Conservation (phyloP, 306 rosid species). For the Lupinus albus region DNA sequence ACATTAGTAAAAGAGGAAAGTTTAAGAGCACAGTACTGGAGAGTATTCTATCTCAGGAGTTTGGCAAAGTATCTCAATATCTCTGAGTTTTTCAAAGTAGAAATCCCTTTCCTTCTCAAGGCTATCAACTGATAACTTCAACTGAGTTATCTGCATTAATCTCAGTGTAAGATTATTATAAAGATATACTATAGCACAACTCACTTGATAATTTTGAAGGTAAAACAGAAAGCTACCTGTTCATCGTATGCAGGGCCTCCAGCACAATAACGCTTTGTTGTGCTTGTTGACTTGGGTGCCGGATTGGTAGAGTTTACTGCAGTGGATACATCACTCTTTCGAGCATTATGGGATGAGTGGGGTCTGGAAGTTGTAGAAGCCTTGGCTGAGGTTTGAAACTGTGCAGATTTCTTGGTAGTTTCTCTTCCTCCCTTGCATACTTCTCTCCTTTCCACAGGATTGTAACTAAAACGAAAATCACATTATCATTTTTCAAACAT, state of each 20-base stretch:
- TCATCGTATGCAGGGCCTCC: constrained; percentile 70
- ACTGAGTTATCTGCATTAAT: constrained; percentile 71
- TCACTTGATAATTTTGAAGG: not conserved
- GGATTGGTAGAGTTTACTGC: constrained; percentile 58
- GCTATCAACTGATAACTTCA: constrained; percentile 88
- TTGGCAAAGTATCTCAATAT: constrained; percentile 90
- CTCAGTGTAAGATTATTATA: constrained; percentile 1
- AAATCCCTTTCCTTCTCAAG: constrained; percentile 97
- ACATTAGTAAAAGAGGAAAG: not conserved
- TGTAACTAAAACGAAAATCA: constrained; percentile 55
- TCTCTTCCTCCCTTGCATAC: constrained; percentile 86
- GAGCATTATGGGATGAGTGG: constrained; percentile 62
- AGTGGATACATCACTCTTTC: constrained; percentile 67
- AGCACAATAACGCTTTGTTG: constrained; percentile 52
- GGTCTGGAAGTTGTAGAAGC: constrained; percentile 61
- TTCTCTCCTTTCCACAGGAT: constrained; percentile 88
- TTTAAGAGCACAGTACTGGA: constrained; percentile 47
- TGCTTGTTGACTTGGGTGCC: constrained; percentile 40
- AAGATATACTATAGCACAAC: not conserved
- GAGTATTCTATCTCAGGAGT: constrained; percentile 71
- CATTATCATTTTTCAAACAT: not conserved
- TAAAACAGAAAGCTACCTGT: constrained; percentile 53
- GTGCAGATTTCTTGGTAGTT: constrained; percentile 58
- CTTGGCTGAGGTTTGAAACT: constrained; percentile 66
- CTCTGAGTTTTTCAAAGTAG: constrained; percentile 87